phyloP scores from a whole-genome alignment of 495 filamentous ascomycete species.

The Neurospora africana region DNA sequence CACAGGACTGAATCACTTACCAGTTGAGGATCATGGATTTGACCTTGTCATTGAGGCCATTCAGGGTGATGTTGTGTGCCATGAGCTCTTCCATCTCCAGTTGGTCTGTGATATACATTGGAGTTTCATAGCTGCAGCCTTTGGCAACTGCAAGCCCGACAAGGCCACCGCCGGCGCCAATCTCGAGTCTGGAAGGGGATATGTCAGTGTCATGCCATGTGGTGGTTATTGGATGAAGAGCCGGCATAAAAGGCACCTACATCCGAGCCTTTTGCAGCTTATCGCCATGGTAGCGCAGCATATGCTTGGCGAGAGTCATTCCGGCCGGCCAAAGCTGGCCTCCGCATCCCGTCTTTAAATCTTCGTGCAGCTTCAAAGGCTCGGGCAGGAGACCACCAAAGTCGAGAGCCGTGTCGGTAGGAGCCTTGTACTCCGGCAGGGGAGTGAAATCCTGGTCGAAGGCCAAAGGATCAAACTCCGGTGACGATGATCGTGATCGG shows the following conservation, averaged over 20 bases:
- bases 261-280: constrained; percentile 56
- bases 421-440: constrained; percentile 50
- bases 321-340: constrained; percentile 92
- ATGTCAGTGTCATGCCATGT: constrained; percentile 5
- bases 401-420: constrained; percentile 50
- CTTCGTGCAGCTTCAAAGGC: constrained; percentile 70
- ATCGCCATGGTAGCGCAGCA: constrained; percentile 57
- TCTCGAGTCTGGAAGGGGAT: constrained; percentile 55
- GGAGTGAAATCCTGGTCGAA: constrained; percentile 61
- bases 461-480: constrained; percentile 37
- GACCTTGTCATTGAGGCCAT: constrained; percentile 52
- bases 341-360: constrained; percentile 77
- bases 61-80: constrained; percentile 71
- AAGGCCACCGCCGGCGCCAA: constrained; percentile 85
- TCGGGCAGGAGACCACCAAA: constrained; percentile 63
- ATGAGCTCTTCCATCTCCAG: constrained; percentile 72
- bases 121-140: constrained; percentile 39
- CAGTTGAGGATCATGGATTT: constrained; percentile 63
- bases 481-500: constrained; percentile 17
- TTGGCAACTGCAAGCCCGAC: constrained; percentile 63
- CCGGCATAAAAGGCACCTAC: constrained; percentile 41
- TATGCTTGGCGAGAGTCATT: constrained; percentile 72
- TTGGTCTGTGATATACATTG: constrained; percentile 77
- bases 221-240: background rate
- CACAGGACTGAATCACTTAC: constrained; percentile 30